phyloP scores from a whole-genome alignment of 805 yeast species.

The Teunomyces pallodes region DNA sequence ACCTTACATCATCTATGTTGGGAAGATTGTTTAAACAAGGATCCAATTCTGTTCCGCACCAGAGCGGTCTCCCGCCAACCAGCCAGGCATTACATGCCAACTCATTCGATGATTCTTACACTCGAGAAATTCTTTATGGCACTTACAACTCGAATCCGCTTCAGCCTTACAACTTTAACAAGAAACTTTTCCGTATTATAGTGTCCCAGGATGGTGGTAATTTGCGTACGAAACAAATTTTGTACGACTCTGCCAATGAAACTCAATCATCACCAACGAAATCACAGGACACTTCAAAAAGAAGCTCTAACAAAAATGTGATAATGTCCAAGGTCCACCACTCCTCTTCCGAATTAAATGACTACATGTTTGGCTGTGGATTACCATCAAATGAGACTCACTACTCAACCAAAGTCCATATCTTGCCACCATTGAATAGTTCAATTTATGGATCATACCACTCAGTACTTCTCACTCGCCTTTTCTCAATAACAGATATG shows the following conservation, averaged over 20 bases:
- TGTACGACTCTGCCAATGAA: slow-evolving; percentile 45
- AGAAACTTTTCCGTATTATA: slow-evolving; percentile 39
- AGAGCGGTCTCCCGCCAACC: not conserved
- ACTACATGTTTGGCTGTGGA: slow-evolving; percentile 58
- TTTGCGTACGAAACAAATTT: slow-evolving; percentile 44
- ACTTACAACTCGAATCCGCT: slow-evolving; percentile 27
- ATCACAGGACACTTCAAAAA: not conserved
- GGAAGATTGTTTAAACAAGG: slow-evolving; percentile 15
- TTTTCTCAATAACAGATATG: slow-evolving; percentile 39
- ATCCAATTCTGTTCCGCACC: slow-evolving; percentile 1
- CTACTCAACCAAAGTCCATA: slow-evolving; percentile 46
- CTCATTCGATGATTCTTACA: slow-evolving; percentile 44
- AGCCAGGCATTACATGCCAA: slow-evolving; percentile 11
- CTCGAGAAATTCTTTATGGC: slow-evolving; percentile 48
- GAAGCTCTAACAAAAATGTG: slow-evolving; percentile 9
- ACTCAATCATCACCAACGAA: not conserved
- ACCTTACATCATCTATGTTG: slow-evolving; percentile 8
- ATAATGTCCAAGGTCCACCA: slow-evolving; percentile 37
- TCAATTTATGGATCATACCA: slow-evolving; percentile 27
- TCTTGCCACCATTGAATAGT: slow-evolving; percentile 41
- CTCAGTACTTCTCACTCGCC: slow-evolving; percentile 44
- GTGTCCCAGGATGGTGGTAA: slow-evolving; percentile 52
- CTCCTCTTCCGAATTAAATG: slow-evolving; percentile 43
- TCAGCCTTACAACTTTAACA: slow-evolving; percentile 24
- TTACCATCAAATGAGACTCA: slow-evolving; percentile 47